Percentiles rank a stretch among this genome's conserved stretches.
Evolutionary conservation across 306 rosid genomes (phyloP).

Genomic region (Betula pendula): DNA sequence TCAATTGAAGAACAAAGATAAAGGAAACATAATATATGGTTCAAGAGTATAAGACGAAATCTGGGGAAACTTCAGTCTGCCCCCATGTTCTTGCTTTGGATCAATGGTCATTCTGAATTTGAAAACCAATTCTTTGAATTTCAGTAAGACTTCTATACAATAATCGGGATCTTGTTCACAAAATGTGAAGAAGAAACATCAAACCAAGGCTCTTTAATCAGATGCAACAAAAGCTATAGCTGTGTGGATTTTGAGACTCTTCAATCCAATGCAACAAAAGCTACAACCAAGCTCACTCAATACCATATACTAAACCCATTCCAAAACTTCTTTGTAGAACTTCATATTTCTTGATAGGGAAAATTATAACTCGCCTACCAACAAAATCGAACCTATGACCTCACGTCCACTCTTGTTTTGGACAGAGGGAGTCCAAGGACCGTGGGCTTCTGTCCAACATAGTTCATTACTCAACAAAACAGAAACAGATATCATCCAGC

Average conservation of each 20-base stretch:
- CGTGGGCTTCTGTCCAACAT: not conserved
- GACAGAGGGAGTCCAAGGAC: not conserved
- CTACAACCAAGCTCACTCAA: not conserved
- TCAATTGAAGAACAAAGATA: conserved; percentile 2
- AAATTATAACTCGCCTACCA: not conserved
- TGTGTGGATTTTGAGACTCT: not conserved
- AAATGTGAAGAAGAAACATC: not conserved
- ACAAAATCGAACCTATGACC: not conserved
- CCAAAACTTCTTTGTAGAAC: not conserved
- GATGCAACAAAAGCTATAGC: not conserved
- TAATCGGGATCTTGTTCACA: not conserved
- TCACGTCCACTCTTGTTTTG: not conserved
- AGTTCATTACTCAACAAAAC: not conserved
- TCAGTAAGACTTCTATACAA: not conserved
- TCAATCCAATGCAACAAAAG: not conserved
- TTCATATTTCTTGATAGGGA: not conserved
- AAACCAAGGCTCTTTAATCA: not conserved
- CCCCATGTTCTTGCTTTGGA: not conserved
- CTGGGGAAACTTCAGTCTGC: not conserved
- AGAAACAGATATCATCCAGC: not conserved
- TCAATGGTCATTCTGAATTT: not conserved
- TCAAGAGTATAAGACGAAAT: not conserved
- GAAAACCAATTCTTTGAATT: not conserved
- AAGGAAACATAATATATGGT: not conserved
- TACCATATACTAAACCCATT: not conserved